Base-by-base conservation (phyloP, 108 stramenopile genomes). In the Fragilariopsis cylindrus region DNA sequence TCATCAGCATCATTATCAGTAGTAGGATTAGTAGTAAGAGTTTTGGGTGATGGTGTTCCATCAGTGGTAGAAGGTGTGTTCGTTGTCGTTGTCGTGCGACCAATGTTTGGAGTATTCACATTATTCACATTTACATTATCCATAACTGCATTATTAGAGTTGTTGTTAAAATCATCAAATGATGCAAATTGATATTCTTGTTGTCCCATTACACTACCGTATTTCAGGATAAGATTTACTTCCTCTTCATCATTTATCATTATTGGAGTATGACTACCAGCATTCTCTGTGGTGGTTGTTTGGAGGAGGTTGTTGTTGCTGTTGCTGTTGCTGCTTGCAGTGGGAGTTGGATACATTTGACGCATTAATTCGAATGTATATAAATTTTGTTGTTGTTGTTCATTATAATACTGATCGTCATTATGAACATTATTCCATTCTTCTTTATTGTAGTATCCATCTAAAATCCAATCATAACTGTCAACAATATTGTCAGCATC, bases 151-250 rank as follows among this genome's bases (percentile, higher is more conserved):
- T 2, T 19, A 19, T n/a, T 1, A 21, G n/a, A n/a, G n/a, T 64
- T 0, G 42, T 40, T 49, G 16, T 69, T 16, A 7, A 69, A n/a
- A 12, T 5, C 11, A 7, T 60, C 60, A 62, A 72, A 72, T 1
- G 56, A 57, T 43, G 78, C 78, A 63, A 79, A 79, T 57, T 79
- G 72, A 60, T 69, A 79, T 69, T 79, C 78, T 68, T 79, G 78
- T 40, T 73, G 54, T 63, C 78, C 78, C 18, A 65, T 60, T 9
- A 44, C 19, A 44, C 60, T 63, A 13, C 73, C 73, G 21, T 54
- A 53, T 45, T 48, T 48, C 0, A 79, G 48, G 0, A 54, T 39
- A 0, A 65, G 44, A 30, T 21, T 41, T 48, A 66, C 65, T 21
- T 67, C 65, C 12, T 71, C 64, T 0, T 45, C 8, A 41, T 44